Conservation (phyloP, 768 basidiomycete species). For the Asterophora parasitica region DNA sequence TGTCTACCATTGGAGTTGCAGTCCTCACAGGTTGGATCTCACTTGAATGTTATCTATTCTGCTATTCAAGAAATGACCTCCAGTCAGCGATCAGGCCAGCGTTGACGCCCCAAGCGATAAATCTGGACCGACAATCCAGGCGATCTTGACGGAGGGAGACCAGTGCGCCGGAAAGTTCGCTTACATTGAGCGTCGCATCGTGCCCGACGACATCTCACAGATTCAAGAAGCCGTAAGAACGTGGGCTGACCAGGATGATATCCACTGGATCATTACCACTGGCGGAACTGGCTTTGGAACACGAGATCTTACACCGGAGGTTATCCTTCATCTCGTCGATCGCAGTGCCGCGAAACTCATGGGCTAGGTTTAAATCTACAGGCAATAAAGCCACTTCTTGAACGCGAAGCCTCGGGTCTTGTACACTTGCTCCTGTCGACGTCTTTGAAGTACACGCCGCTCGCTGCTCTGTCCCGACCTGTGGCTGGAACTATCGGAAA, state of each 20-base stretch:
- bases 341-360: neutral
- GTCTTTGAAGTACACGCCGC: conserved; percentile 69
- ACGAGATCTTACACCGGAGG: conserved; percentile 83
- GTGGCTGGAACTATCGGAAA: conserved; percentile 67
- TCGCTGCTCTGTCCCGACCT: conserved; percentile 80
- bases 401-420: conserved; percentile 65
- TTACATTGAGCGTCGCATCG: conserved; percentile 38
- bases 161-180: conserved; percentile 28
- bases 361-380: conserved; percentile 18
- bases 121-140: conserved; percentile 61
- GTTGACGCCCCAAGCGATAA: conserved; percentile 44
- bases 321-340: conserved; percentile 19
- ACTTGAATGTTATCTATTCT: neutral
- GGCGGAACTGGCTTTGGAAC: conserved; percentile 87
- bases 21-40: conserved; percentile 26
- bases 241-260: conserved; percentile 39
- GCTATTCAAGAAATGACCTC: conserved; percentile 2
- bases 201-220: conserved; percentile 57
- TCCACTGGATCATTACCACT: conserved; percentile 77
- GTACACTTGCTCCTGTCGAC: conserved; percentile 66
- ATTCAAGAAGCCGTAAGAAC: conserved; percentile 46
- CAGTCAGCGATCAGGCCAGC: conserved; percentile 73
- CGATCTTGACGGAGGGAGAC: conserved; percentile 33
- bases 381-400: conserved; percentile 61
- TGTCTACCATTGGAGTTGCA: conserved; percentile 23